phyloP scores from a whole-genome alignment of 2,329 filamentous ascomycete genomes.

The Cladophialophora bantiana region DNA sequence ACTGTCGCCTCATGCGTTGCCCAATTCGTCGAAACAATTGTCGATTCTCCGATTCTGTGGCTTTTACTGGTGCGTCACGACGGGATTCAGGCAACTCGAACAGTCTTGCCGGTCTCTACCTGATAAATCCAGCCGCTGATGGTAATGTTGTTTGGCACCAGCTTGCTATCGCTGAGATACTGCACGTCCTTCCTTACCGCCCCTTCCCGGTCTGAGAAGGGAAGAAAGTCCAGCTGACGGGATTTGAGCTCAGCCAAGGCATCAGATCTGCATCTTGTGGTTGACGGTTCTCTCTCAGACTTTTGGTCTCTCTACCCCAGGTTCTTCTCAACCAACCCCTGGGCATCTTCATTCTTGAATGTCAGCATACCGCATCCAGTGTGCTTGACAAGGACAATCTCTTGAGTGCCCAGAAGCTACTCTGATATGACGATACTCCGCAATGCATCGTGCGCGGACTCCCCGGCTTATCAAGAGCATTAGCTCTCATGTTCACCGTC shows the following conservation, averaged over 20 bases:
- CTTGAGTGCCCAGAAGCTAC: constrained; percentile 76
- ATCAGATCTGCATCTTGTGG: constrained; percentile 26
- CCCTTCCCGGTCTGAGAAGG: constrained; percentile 69
- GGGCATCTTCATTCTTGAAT: constrained; percentile 67
- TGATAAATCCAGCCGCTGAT: constrained; percentile 81
- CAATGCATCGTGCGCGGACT: constrained; percentile 70
- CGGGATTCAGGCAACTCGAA: constrained; percentile 52
- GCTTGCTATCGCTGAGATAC: constrained; percentile 64
- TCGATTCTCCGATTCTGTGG: background rate
- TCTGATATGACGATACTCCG: constrained; percentile 79
- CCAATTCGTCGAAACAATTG: too few species aligned
- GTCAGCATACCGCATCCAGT: constrained; percentile 77
- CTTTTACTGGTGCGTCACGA: too few species aligned
- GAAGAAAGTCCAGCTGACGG: constrained; percentile 64
- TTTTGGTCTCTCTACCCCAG: constrained; percentile 54
- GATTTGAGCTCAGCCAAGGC: constrained; percentile 39
- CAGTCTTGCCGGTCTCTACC: constrained; percentile 73
- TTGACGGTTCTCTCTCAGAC: background rate
- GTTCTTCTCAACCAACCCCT: constrained; percentile 64
- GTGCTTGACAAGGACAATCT: constrained; percentile 78
- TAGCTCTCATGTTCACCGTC: background rate
- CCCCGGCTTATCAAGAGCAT: constrained; percentile 60
- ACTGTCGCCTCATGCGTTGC: too few species aligned
- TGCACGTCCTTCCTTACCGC: constrained; percentile 72
- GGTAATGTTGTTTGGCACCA: constrained; percentile 65